Base-by-base conservation (phyloP, 2,329 filamentous ascomycete species). In the Fusarium sp. region DNA sequence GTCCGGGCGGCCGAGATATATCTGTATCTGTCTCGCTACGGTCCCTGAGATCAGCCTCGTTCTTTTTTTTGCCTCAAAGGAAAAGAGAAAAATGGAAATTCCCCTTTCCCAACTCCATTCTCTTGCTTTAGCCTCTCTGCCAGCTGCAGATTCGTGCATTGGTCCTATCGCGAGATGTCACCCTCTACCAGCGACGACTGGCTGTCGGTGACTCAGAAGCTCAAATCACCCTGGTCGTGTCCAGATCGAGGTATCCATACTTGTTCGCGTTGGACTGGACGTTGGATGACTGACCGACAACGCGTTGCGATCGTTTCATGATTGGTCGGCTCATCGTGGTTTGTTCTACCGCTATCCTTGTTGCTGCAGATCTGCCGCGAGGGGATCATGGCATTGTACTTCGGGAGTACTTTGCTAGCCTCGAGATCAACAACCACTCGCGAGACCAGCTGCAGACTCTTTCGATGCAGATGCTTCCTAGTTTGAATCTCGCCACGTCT, bases 1-100 rank as follows among this genome's bases (percentile, higher is more conserved):
- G 73, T 56, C 62, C 60, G 59, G 70, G 72, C 44, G 58, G 63
- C 38, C 61, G 73, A 76, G 75, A 77, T 77, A 77, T 77, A 77
- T 77, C 75, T 72, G 63, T 77, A 72, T 77, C 75, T 66, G 62
- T 72, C 64, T 61, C 53, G 54, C 46, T 36, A 45, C 29, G n/a
- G 38, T 22, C 35, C 36, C 27, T 9, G 25, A 57, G 66, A 73
- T 73, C 70, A 73, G 66, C 70, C 62, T 73, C 70, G 45, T 50
- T 47, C 65, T 36, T 57, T 73, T 68, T 68, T 44, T 56, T 20
- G 47, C 39, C 39, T 33, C 33, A 50, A n/a, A 33, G n/a, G 31
- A 46, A 25, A 38, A 54, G 38, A 44, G 38, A 45, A 44, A 70
- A 53, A 59, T 55, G 53, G 47, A 58, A 58, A 42, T 68, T 68